Evolutionary conservation across 2,329 filamentous ascomycete genomes (phyloP).

Genomic region (Magnaporthiopsis incrustans): DNA sequence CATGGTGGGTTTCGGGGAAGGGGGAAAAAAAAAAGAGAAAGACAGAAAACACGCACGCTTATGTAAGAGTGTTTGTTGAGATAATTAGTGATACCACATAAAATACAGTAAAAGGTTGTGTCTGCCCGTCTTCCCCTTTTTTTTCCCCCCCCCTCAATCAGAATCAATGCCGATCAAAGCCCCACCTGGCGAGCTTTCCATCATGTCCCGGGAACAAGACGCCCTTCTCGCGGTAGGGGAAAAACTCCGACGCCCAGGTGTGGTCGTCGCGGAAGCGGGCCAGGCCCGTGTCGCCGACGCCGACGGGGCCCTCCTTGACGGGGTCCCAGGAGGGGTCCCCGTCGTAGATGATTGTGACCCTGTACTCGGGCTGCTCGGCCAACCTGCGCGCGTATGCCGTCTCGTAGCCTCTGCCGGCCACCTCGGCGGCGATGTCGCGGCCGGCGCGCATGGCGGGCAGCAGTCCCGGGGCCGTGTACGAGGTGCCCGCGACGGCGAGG

Average conservation of each 20-base stretch:
- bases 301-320: constrained; percentile 11
- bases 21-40: not conserved
- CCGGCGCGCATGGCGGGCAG: constrained; percentile 43
- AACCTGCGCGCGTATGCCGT: not conserved
- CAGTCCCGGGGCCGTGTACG: constrained; percentile 44
- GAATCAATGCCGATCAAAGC: no score
- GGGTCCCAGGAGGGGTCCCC: not conserved
- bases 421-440: constrained; percentile 32
- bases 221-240: not conserved
- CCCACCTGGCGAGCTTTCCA: no score
- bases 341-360: not conserved
- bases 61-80: not conserved
- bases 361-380: no score
- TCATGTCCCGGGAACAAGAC: no score
- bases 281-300: constrained; percentile 17
- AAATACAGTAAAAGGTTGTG: not conserved
- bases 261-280: constrained; percentile 11
- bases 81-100: not conserved
- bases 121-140: no score
- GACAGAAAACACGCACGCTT: not conserved
- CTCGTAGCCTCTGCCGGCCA: constrained; percentile 19
- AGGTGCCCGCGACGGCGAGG: constrained; percentile 55
- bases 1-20: no score
- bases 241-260: not conserved
- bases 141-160: no score